Conservation (phyloP, 2,329 filamentous ascomycete species). For the Onygenales sp. region DNA sequence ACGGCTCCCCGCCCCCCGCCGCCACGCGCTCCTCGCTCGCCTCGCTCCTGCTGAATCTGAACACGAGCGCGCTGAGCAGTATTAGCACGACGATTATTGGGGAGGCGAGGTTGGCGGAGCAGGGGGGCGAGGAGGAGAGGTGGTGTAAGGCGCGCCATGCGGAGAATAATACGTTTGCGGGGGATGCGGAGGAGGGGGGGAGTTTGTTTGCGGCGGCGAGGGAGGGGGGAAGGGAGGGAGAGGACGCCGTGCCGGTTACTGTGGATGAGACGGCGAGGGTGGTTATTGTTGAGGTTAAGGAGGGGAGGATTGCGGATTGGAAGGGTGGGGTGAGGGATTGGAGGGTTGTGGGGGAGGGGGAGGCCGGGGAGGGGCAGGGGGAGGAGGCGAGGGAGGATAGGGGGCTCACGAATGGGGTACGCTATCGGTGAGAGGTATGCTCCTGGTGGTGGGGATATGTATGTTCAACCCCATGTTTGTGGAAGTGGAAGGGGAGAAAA, state of each 20-base stretch:
- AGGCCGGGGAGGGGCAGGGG: background rate
- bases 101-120: constrained; percentile 61
- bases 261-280: constrained; percentile 67
- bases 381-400: constrained; percentile 3
- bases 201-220: constrained; percentile 30
- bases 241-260: constrained; percentile 51
- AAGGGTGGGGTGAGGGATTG: constrained; percentile 89
- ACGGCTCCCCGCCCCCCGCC: constrained; percentile 55
- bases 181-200: constrained; percentile 39
- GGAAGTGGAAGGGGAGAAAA: no score
- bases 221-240: constrained; percentile 15
- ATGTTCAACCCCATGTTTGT: no score
- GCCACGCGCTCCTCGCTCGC: constrained; percentile 64
- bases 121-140: constrained; percentile 68
- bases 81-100: constrained; percentile 94
- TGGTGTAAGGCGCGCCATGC: constrained; percentile 79
- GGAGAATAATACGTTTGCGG: constrained; percentile 82
- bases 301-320: constrained; percentile 86
- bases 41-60: constrained; percentile 77
- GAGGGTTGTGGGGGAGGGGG: constrained; percentile 30
- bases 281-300: constrained; percentile 72
- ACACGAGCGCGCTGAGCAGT: constrained; percentile 74
- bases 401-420: background rate
- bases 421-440: background rate
- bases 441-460: background rate